These are phyloP conservation scores for Rhizopus microsporus DNA, from an alignment of 371 early-diverging fungal species.

Conservation along the genomic window DNA sequence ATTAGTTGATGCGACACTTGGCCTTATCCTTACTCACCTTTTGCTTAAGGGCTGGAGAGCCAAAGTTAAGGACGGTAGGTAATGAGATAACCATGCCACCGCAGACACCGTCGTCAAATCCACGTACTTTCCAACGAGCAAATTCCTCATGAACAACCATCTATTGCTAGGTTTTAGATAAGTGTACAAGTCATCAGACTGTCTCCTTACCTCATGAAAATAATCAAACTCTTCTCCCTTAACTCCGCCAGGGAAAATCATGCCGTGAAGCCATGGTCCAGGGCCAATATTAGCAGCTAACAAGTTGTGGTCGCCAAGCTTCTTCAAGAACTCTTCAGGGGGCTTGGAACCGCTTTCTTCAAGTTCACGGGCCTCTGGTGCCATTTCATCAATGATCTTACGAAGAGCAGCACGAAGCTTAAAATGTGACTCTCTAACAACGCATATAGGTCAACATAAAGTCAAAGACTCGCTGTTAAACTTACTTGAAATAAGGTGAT, in stretches of 20 bases:
- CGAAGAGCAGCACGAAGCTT: conserved; percentile 43
- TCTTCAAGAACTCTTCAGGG: conserved; percentile 48
- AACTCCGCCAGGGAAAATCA: conserved; percentile 52
- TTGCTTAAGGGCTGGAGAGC: conserved; percentile 37
- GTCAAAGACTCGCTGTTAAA: neutral
- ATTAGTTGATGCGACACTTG: neutral
- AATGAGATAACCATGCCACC: conserved; percentile 55
- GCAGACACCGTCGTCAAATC: conserved; percentile 48
- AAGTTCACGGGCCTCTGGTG: conserved; percentile 35
- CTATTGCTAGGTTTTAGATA: conserved; percentile 17
- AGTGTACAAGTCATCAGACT: neutral
- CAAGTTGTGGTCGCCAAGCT: conserved; percentile 42
- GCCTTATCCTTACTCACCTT: conserved; percentile 25
- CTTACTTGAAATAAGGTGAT: conserved; percentile 55
- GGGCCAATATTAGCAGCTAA: conserved; percentile 39
- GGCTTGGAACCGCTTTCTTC: conserved; percentile 52
- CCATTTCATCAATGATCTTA: conserved; percentile 41
- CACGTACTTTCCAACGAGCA: conserved; percentile 57
- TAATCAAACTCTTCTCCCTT: conserved; percentile 64
- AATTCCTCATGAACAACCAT: conserved; percentile 80
- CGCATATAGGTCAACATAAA: neutral
- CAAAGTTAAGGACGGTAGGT: conserved; percentile 64
- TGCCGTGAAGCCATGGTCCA: conserved; percentile 38
- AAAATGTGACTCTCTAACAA: conserved; percentile 50
- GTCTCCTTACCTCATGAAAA: conserved; percentile 58